phyloP scores from a whole-genome alignment of 108 stramenopile genomes.

The Fistulifera solaris region DNA sequence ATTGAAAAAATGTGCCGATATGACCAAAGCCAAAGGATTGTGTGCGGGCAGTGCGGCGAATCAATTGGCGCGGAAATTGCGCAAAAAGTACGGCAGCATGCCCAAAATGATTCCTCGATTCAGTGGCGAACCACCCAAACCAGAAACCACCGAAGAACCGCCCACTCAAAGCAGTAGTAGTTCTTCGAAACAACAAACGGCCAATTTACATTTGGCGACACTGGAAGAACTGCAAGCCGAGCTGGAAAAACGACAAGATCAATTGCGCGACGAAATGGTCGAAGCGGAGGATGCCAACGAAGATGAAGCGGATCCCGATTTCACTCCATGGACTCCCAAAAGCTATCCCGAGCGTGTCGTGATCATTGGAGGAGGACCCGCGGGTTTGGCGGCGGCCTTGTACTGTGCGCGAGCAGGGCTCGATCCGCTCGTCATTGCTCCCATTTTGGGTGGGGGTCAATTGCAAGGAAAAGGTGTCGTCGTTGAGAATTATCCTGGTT shows the following conservation, averaged over 20 bases:
- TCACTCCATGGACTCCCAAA: constrained; percentile 60
- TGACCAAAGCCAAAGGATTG: constrained; percentile 25
- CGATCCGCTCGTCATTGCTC: constrained; percentile 77
- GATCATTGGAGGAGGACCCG: constrained; percentile 91
- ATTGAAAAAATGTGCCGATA: constrained; percentile 70
- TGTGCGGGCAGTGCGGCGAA: constrained; percentile 73
- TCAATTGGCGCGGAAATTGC: constrained; percentile 65
- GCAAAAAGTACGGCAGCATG: constrained; percentile 72
- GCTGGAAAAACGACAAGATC: constrained; percentile 72
- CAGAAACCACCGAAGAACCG: constrained; percentile 10
- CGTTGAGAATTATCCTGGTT: constrained; percentile 92
- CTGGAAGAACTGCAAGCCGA: constrained; percentile 71
- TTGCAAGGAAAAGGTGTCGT: constrained; percentile 90
- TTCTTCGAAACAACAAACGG: constrained; percentile 8
- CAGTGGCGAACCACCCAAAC: constrained; percentile 24
- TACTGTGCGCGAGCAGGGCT: constrained; percentile 91
- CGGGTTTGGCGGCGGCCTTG: constrained; percentile 85
- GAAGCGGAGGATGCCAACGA: constrained; percentile 72
- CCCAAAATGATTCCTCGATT: constrained; percentile 51
- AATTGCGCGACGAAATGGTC: constrained; percentile 63
- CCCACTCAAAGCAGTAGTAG: constrained; percentile 1
- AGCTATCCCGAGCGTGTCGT: constrained; percentile 65
- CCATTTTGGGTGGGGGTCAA: constrained; percentile 79
- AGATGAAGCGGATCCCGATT: constrained; percentile 49
- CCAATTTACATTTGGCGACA: constrained; percentile 71